Base-by-base conservation (phyloP, 2,329 filamentous ascomycete genomes). In the Colletotrichum sansevieriae region DNA sequence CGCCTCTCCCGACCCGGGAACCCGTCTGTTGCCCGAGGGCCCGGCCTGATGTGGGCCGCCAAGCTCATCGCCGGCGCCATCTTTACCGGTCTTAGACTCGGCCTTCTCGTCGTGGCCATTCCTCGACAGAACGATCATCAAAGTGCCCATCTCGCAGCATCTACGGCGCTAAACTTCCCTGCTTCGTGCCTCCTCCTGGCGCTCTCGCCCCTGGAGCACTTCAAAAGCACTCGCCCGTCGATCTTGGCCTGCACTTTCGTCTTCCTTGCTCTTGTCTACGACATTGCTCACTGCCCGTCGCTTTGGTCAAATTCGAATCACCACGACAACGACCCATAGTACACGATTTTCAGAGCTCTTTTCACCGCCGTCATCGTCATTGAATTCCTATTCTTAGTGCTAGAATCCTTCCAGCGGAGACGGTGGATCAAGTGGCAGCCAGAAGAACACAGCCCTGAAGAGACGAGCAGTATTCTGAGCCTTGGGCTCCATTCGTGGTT, bases 181-280 rank as follows among this genome's bases (percentile, higher is more conserved):
- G 56, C 56, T 8, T 59, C 56, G 8, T 46, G 56, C 20, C 39
- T 59, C 7, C 15, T 59, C 15, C 39, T 59, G 1, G 56, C 43
- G 18, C 39, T 59, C 8, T 59, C 56, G 43, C 56, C 56, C 12
- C 56, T 59, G 15, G 56, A 59, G 39, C 56, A 61, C 25, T 46
- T 61, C 29, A 51, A 49, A 33, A 20, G 43, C 11, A 8, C 43
- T 25, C 44, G 44, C 8, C 57, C 57, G 5, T 61, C 57, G 10
- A 33, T 22, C 0, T 15, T 51, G 46, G 57, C 57, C 9, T 47
- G 57, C 44, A 22, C 41, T 22, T 37, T 61, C 22, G n/a, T 61
- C 44, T 61, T 61, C 2, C 44, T 51, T n/a, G 37, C 57, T 18
- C 46, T 61, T 1, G 10, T 51, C 22, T 61, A 51, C 29, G 44